phyloP scores from a whole-genome alignment of 306 rosid species.

The Quercus bicolor region DNA sequence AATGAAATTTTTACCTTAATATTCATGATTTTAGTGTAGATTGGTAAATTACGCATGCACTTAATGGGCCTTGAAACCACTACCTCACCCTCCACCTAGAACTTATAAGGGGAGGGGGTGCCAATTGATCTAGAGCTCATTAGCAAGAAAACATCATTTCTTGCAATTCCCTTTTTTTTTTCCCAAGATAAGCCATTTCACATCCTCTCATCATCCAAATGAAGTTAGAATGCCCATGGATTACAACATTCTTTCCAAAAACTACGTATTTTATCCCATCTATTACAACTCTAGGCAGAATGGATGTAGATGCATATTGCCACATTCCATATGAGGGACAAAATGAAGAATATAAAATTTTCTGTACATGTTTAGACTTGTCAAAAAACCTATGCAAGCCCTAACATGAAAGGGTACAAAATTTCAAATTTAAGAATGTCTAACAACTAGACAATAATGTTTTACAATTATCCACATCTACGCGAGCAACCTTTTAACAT shows the following conservation, averaged over 20 bases:
- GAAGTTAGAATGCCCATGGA: background rate
- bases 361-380: background rate
- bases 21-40: background rate
- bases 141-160: background rate
- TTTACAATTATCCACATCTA: too few species aligned
- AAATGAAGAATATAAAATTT: background rate
- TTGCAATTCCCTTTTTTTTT: background rate
- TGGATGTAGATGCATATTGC: background rate
- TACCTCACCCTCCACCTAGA: too few species aligned
- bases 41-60: too few species aligned
- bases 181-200: background rate
- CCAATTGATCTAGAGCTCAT: background rate
- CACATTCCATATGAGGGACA: background rate
- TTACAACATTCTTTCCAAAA: background rate
- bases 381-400: background rate
- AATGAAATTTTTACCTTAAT: background rate
- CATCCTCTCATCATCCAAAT: background rate
- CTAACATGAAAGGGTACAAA: background rate
- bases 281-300: background rate
- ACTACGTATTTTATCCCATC: background rate
- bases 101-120: too few species aligned
- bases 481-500: too few species aligned
- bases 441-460: too few species aligned
- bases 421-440: too few species aligned
- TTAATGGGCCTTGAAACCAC: too few species aligned